These are phyloP conservation scores for Umbilicaria muhlenbergii DNA, from an alignment of 495 filamentous ascomycete genomes.

Conservation along the genomic window DNA sequence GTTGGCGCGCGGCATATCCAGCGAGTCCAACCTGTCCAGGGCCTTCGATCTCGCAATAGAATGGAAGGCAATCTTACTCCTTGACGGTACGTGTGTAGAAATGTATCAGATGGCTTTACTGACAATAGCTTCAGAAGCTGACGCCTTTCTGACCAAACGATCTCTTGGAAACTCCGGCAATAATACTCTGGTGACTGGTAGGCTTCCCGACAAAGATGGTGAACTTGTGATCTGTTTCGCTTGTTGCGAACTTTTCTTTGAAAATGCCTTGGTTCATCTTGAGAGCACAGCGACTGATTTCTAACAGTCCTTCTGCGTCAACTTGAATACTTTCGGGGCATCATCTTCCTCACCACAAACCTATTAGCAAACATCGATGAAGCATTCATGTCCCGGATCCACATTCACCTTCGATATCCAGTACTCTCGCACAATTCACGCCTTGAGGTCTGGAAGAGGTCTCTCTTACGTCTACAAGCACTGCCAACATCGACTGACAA, in stretches of 20 bases:
- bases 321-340: constrained; percentile 8
- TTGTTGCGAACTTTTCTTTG: too few relatives aligned
- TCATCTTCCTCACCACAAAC: constrained; percentile 8
- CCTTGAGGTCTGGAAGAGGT: constrained; percentile 14
- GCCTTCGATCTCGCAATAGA: constrained; percentile 1
- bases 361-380: constrained; percentile 9
- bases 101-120: neutral
- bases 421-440: constrained; percentile 7
- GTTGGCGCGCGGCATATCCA: too few relatives aligned
- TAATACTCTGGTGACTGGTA: constrained; percentile 33
- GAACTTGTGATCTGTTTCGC: too few relatives aligned
- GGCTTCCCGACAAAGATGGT: too few relatives aligned
- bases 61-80: constrained; percentile 2
- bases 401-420: constrained; percentile 13
- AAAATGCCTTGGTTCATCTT: too few relatives aligned
- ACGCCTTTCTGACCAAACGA: constrained; percentile 43
- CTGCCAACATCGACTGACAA: too few relatives aligned
- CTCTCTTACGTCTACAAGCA: constrained; percentile 11
- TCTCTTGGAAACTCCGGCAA: constrained; percentile 26
- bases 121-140: constrained; percentile 26
- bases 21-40: too few relatives aligned
- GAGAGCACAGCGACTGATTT: too few relatives aligned
- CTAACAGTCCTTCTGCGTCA: constrained; percentile 7
- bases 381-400: constrained; percentile 15
- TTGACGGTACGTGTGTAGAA: constrained; percentile 3